Base-by-base conservation (phyloP, 108 stramenopile species). In the Seminavis robusta region DNA sequence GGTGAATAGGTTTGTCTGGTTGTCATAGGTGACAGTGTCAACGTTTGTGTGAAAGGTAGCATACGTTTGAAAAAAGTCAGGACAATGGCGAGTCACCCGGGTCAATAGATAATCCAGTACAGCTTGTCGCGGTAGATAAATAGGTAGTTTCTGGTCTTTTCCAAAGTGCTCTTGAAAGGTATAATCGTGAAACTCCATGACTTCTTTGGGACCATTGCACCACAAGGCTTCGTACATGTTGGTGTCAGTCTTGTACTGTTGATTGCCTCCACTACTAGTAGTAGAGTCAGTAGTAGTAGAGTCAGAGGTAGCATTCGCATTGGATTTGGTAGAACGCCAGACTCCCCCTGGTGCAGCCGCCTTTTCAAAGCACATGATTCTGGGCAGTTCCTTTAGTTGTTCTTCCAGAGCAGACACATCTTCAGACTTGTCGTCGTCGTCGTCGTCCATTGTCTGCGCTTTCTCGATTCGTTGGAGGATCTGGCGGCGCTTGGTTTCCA, bases 161-260 rank as follows among this genome's bases (percentile, higher is more conserved):
- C 64, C 64, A 60, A 71, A 85, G 45, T 85, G 84, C 33, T 84
- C 79, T 17, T 71, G 61, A 44, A 68, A 84, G 0, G 79, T 72
- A 46, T 84, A 75, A 50, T 84, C 83, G 27, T 67, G 52, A 59
- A 78, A 84, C 59, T 84, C 83, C 24, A 77, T 58, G 13, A 17
- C 15, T 15, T 75, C 62, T 33, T 67, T 71, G 2, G 61, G 52
- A 19, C 76, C 79, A 50, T 84, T 84, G 37, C 65, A 75, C 79
- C 79, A 84, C 36, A 80, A 54, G 0, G 49, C 66, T 30, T 71
- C 69, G 49, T 84, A 78, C 69, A 73, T 74, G 24, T 71, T 51
- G 11, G 4, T 4, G 8, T 39, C 34, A 24, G 37, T 44, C 29
- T 33, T 33, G 9, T 20, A 30, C n/a, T 5, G 7, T n/a, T 27